Conservation (phyloP, 208 protist species). For the Endotrypanum monterogeii region DNA sequence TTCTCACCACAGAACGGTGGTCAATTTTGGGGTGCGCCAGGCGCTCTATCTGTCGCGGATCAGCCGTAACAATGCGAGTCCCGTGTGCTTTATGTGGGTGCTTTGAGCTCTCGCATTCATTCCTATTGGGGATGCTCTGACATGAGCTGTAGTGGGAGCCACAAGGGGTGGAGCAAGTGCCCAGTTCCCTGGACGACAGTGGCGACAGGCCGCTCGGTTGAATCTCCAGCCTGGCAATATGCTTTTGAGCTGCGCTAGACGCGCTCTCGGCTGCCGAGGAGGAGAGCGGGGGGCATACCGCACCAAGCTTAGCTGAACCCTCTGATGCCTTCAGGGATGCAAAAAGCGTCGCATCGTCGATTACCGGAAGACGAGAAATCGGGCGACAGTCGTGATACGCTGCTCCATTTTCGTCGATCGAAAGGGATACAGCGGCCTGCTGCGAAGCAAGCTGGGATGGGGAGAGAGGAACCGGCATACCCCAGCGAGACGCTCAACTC, state of each 20-base stretch:
- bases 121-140: background rate
- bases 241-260: background rate
- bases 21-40: conserved; percentile 25
- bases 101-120: background rate
- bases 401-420: conserved; percentile 8
- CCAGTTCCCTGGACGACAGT: background rate
- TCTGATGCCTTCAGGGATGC: background rate
- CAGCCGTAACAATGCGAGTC: background rate
- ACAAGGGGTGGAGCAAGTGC: background rate
- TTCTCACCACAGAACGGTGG: conserved; percentile 12
- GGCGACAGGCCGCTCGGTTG: background rate
- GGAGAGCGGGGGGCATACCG: conserved; percentile 1
- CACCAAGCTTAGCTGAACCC: background rate
- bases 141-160: background rate
- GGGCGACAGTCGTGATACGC: conserved; percentile 17
- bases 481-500: background rate
- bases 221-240: conserved; percentile 1
- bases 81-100: background rate
- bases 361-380: conserved; percentile 15
- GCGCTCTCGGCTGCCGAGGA: background rate
- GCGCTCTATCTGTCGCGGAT: conserved; percentile 30
- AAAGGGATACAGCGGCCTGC: conserved; percentile 21
- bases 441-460: conserved; percentile 19
- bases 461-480: conserved; percentile 14
- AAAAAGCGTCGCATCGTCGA: conserved; percentile 11